Evolutionary conservation across 345 rosid species (phyloP).

Genomic region (Isatis tinctoria): DNA sequence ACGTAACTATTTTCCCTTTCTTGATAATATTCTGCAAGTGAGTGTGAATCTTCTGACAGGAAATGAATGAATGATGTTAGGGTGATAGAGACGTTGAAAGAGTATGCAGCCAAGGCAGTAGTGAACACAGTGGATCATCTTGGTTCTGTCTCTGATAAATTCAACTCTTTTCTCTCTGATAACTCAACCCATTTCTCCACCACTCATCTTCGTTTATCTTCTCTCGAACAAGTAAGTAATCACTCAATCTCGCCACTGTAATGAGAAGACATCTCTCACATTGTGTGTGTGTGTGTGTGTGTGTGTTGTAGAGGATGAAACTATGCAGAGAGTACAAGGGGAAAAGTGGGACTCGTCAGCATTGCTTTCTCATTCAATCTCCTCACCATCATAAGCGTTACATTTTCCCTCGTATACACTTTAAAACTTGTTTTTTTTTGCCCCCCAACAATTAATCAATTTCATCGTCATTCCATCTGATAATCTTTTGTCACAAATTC

Average conservation of each 20-base stretch:
- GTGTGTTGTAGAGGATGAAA: conserved; percentile 43
- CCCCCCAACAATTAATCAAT: background rate
- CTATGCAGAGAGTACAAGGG: conserved; percentile 48
- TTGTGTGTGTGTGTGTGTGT: background rate
- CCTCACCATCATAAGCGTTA: conserved; percentile 60
- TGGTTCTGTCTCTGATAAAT: conserved; percentile 77
- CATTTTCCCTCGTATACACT: conserved; percentile 58
- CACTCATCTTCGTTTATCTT: conserved; percentile 47
- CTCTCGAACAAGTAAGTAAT: conserved; percentile 77
- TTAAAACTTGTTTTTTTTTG: background rate
- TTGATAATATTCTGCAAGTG: background rate
- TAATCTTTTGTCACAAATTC: conserved; percentile 29
- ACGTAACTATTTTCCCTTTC: conserved; percentile 37
- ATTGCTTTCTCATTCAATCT: conserved; percentile 39
- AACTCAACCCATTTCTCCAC: conserved; percentile 45
- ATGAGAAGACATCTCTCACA: background rate
- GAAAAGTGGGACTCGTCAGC: conserved; percentile 51
- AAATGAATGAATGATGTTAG: conserved; percentile 34
- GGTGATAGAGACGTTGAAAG: conserved; percentile 62
- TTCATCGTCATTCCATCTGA: background rate
- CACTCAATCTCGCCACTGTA: background rate
- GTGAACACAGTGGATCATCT: conserved; percentile 80
- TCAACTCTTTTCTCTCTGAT: conserved; percentile 48
- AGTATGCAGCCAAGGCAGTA: conserved; percentile 68
- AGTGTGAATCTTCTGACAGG: background rate